A percentile compares a stretch with the other conserved stretches of the same genome.
phyloP scores from a whole-genome alignment of 108 stramenopile genomes.

The Aurantiochytrium sp. region DNA sequence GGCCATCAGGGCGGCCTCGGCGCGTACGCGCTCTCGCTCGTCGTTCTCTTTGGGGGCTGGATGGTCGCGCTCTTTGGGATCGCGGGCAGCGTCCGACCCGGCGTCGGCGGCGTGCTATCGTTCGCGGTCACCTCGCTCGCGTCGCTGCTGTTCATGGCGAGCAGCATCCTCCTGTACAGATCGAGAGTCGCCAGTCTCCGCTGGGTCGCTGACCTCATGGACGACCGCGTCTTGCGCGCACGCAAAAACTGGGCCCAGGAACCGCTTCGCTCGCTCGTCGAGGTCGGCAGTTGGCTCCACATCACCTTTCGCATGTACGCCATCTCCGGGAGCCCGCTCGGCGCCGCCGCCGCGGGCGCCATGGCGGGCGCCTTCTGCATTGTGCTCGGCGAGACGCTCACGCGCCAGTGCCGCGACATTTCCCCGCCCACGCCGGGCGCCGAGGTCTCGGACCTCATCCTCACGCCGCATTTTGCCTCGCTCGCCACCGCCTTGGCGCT shows the following conservation, averaged over 20 bases:
- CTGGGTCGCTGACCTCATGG: slow-evolving; percentile 30
- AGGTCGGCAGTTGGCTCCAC: slow-evolving; percentile 1
- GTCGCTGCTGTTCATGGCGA: not conserved
- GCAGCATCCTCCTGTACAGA: not conserved
- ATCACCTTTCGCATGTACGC: not conserved
- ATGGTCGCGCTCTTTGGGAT: slow-evolving; percentile 15
- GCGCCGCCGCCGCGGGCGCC: not conserved
- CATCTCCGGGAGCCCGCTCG: not conserved
- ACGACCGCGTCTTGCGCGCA: not conserved
- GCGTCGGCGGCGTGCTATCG: not conserved
- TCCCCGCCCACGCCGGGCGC: not conserved
- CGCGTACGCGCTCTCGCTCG: not conserved
- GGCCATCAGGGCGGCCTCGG: too few relatives aligned
- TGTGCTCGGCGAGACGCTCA: not conserved
- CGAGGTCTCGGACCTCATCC: not conserved
- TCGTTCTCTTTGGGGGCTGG: slow-evolving; percentile 15
- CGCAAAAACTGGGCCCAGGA: not conserved
- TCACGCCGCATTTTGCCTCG: slow-evolving; percentile 7
- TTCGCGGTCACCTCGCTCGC: not conserved
- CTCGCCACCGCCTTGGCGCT: not conserved
- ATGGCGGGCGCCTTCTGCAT: not conserved
- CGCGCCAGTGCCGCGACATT: not conserved
- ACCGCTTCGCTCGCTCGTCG: not conserved
- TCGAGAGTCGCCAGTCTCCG: not conserved
- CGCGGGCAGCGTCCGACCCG: not conserved